Percentiles rank a stretch among this genome's conserved stretches.
Conservation (phyloP, 805 yeast genomes). For the Hanseniaspora clermontiae region DNA sequence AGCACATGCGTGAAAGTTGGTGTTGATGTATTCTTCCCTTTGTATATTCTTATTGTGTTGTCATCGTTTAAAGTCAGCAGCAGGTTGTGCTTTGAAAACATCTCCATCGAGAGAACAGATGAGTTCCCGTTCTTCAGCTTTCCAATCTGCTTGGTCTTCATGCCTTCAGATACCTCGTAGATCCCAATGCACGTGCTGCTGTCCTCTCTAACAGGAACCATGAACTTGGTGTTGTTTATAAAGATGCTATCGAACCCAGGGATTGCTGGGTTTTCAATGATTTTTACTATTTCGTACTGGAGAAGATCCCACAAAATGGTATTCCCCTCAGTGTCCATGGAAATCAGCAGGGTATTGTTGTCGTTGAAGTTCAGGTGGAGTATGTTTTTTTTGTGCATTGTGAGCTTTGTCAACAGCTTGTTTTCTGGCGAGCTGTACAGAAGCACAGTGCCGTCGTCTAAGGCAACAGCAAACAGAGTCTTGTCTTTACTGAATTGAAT, state of each 20-base stretch:
- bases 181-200: neutral
- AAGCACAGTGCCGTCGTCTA: slow-evolving; percentile 1
- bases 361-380: slow-evolving; percentile 7
- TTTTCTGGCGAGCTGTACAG: neutral
- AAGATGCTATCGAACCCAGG: slow-evolving; percentile 8
- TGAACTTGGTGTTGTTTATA: neutral
- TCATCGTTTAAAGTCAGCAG: slow-evolving; percentile 74
- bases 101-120: neutral
- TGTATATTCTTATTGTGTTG: slow-evolving; percentile 61
- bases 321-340: slow-evolving; percentile 1
- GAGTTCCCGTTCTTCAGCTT: neutral
- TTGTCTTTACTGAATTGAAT: slow-evolving; percentile 1
- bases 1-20: neutral
- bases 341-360: neutral
- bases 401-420: slow-evolving; percentile 3
- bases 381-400: slow-evolving; percentile 4
- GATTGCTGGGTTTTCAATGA: neutral
- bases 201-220: neutral
- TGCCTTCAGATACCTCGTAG: neutral
- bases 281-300: neutral
- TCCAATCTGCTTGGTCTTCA: neutral
- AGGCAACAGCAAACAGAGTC: neutral
- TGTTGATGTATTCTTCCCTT: slow-evolving; percentile 28
- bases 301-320: slow-evolving; percentile 1
- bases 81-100: slow-evolving; percentile 27